These are phyloP conservation scores for Graphilbum fragrans DNA, from an alignment of 2,329 filamentous ascomycete species.

Conservation along the genomic window DNA sequence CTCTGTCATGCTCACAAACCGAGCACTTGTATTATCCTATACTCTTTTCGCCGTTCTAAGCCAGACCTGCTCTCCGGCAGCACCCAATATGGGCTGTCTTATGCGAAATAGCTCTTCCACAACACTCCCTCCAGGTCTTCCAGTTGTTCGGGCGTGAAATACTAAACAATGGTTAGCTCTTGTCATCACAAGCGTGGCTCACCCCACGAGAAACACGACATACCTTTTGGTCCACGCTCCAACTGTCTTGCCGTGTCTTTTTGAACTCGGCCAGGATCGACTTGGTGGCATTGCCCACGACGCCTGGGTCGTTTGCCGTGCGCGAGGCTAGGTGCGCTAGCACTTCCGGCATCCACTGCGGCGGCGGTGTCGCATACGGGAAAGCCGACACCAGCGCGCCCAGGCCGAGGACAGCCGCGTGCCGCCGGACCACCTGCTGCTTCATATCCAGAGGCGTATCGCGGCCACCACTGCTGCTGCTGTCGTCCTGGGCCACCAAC, in stretches of 20 bases:
- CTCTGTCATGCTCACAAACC: no score
- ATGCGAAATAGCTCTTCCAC: constrained; percentile 99
- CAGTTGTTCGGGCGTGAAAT: constrained; percentile 83
- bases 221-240: constrained; percentile 96
- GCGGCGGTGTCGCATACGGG: constrained; percentile 88
- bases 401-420: constrained; percentile 83
- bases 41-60: no score
- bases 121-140: constrained; percentile 92
- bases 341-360: constrained; percentile 86
- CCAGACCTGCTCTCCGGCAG: no score
- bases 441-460: constrained; percentile 47
- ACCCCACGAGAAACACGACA: neutral
- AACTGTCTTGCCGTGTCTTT: constrained; percentile 98
- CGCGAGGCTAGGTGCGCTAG: constrained; percentile 73
- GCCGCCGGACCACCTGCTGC: constrained; percentile 67
- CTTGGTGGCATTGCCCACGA: constrained; percentile 94
- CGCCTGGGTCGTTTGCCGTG: constrained; percentile 78
- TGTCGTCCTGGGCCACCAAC: constrained; percentile 14
- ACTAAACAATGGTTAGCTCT: constrained; percentile 28
- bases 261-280: constrained; percentile 92
- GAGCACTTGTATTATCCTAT: no score
- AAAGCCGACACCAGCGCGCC: constrained; percentile 91
- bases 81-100: neutral
- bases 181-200: no score
- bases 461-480: neutral